A percentile compares a stretch with the other conserved stretches of the same genome.
These are phyloP conservation scores for Lasiodiplodia sp. DNA, from an alignment of 2,329 filamentous ascomycete genomes.

Conservation along the genomic window DNA sequence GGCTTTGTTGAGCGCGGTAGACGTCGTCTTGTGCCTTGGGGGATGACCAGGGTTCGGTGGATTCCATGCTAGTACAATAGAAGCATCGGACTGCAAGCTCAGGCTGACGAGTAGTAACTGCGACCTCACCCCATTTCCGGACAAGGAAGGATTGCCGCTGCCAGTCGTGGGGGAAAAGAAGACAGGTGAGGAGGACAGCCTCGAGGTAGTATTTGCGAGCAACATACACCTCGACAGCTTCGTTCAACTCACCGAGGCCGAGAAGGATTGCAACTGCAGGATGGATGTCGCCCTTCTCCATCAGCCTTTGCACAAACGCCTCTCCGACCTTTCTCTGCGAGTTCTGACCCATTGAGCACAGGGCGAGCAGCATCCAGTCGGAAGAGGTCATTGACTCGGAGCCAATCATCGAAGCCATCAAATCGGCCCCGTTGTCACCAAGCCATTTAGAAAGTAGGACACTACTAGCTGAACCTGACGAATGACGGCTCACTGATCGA, in stretches of 20 bases:
- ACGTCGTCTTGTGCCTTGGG: slow-evolving; percentile 74
- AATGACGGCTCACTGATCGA: slow-evolving; percentile 69
- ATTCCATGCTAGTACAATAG: slow-evolving; percentile 86
- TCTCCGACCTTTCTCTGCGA: slow-evolving; percentile 91
- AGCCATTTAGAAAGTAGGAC: slow-evolving; percentile 93
- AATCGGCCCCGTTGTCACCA: slow-evolving; percentile 80
- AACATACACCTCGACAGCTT: slow-evolving; percentile 95
- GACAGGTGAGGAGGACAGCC: slow-evolving; percentile 84
- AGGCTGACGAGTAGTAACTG: slow-evolving; percentile 84
- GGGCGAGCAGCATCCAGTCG: slow-evolving; percentile 95
- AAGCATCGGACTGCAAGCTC: slow-evolving; percentile 93
- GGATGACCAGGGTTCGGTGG: slow-evolving; percentile 85
- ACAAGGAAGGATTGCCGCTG: slow-evolving; percentile 86
- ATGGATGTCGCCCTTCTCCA: slow-evolving; percentile 90
- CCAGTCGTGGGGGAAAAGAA: slow-evolving; percentile 87
- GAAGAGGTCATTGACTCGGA: slow-evolving; percentile 89
- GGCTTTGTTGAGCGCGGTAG: slow-evolving; percentile 61
- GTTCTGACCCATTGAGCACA: slow-evolving; percentile 79
- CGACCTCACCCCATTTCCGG: slow-evolving; percentile 93
- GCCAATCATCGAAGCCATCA: slow-evolving; percentile 76
- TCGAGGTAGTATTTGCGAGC: slow-evolving; percentile 93
- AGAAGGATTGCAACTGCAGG: slow-evolving; percentile 92
- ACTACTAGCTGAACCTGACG: slow-evolving; percentile 74
- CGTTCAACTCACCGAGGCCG: slow-evolving; percentile 88
- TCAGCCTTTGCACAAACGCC: slow-evolving; percentile 85